Percentiles rank a stretch among this genome's conserved stretches.
Conservation (phyloP, 352 stramenopile genomes). For the Phytophthora pluvialis region DNA sequence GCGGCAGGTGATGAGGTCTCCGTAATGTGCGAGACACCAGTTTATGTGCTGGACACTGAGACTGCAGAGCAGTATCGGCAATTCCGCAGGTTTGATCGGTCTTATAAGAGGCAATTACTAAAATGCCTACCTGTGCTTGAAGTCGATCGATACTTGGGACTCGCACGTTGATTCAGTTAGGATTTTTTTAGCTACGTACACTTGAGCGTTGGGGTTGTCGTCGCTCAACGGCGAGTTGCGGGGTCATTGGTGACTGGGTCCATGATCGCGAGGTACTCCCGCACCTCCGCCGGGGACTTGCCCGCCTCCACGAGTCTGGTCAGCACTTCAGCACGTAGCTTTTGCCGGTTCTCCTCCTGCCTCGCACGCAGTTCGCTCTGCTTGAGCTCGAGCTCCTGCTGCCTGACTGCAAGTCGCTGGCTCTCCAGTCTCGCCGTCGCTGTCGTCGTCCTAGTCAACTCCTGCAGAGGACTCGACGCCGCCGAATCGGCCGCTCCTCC, state of each 20-base stretch:
- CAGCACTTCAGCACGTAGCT: conserved; percentile 39
- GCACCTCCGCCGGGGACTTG: conserved; percentile 40
- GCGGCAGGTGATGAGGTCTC: neutral
- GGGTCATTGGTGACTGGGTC: conserved; percentile 20
- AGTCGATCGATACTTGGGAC: neutral
- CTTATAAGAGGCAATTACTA: too few relatives aligned
- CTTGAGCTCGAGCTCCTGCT: conserved; percentile 54
- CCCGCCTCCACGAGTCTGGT: conserved; percentile 34
- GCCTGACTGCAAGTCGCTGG: conserved; percentile 46
- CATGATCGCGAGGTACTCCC: conserved; percentile 42
- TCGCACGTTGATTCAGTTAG: conserved; percentile 6
- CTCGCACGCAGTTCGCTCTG: conserved; percentile 43
- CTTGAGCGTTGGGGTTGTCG: neutral
- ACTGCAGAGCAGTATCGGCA: neutral
- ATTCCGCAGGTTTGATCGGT: too few relatives aligned
- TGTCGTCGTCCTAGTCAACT: conserved; percentile 1
- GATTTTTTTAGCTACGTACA: neutral
- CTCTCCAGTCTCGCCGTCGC: conserved; percentile 38
- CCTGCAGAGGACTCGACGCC: conserved; percentile 13
- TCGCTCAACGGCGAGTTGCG: conserved; percentile 4
- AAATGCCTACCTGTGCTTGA: neutral
- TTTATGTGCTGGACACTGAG: conserved; percentile 30
- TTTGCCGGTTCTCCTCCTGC: conserved; percentile 43
- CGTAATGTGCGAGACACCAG: neutral
- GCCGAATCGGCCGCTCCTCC: conserved; percentile 2